A percentile compares a stretch with the other conserved stretches of the same genome.
phyloP scores from a whole-genome alignment of 208 protist genomes.

The Naegleria lovaniensis region DNA sequence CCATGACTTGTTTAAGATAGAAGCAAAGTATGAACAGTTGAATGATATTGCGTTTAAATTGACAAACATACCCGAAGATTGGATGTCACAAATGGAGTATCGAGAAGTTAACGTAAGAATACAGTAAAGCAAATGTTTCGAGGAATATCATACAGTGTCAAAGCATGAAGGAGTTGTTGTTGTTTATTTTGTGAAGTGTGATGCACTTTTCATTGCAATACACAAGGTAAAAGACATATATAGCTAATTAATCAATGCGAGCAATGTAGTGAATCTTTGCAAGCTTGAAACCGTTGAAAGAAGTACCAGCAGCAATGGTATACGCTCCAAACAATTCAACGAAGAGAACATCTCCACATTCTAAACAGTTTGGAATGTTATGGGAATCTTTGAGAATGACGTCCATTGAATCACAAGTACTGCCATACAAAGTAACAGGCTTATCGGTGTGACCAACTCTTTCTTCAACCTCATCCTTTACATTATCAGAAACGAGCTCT shows the following conservation, averaged over 20 bases:
- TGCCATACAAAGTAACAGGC: constrained; percentile 61
- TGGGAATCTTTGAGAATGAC: constrained; percentile 59
- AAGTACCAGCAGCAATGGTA: constrained; percentile 53
- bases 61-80: too few relatives aligned
- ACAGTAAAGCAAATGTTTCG: too few relatives aligned
- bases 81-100: too few relatives aligned
- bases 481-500: constrained; percentile 28
- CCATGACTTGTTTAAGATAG: too few relatives aligned
- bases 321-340: constrained; percentile 70
- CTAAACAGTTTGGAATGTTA: constrained; percentile 57
- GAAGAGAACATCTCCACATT: constrained; percentile 66
- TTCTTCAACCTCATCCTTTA: background rate
- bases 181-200: too few relatives aligned
- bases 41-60: too few relatives aligned
- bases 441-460: constrained; percentile 20
- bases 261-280: constrained; percentile 21
- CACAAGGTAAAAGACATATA: too few relatives aligned
- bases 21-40: too few relatives aligned
- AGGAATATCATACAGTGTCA: too few relatives aligned
- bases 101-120: too few relatives aligned
- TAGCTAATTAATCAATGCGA: background rate
- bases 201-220: too few relatives aligned
- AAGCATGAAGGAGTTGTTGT: too few relatives aligned
- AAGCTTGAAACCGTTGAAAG: constrained; percentile 72
- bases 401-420: constrained; percentile 72